These are phyloP conservation scores for Pneumocystis sp. DNA, from an alignment of 1,139 yeast species.

Conservation along the genomic window DNA sequence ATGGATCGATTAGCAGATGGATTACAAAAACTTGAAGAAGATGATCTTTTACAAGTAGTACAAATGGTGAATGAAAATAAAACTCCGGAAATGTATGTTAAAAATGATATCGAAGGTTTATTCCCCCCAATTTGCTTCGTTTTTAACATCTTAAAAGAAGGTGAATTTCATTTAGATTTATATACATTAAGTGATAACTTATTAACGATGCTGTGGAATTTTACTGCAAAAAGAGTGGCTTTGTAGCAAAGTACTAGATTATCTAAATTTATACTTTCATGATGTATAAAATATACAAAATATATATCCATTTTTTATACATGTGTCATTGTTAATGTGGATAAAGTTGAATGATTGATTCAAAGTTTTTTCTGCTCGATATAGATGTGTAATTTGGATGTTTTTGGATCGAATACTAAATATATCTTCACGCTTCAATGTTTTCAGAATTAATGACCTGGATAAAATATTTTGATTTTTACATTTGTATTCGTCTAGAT, in stretches of 20 bases:
- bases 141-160: constrained; percentile 32
- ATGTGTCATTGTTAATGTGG: background rate
- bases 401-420: background rate
- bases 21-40: constrained; percentile 74
- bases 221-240: constrained; percentile 19
- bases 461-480: too few species aligned
- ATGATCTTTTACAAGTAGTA: constrained; percentile 83
- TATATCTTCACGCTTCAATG: background rate
- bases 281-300: background rate
- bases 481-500: too few species aligned
- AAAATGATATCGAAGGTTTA: constrained; percentile 64
- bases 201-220: constrained; percentile 88
- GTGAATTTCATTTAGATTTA: constrained; percentile 93
- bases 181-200: constrained; percentile 86
- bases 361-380: background rate
- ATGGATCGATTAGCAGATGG: constrained; percentile 84
- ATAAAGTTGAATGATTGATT: background rate
- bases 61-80: constrained; percentile 96
- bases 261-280: background rate
- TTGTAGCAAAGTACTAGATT: background rate
- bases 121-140: background rate
- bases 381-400: background rate
- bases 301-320: background rate
- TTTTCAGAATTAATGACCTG: background rate
- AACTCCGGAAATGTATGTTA: constrained; percentile 89